Conservation (phyloP, 2,329 filamentous ascomycete genomes). For the Reticulascus tulasneorum region DNA sequence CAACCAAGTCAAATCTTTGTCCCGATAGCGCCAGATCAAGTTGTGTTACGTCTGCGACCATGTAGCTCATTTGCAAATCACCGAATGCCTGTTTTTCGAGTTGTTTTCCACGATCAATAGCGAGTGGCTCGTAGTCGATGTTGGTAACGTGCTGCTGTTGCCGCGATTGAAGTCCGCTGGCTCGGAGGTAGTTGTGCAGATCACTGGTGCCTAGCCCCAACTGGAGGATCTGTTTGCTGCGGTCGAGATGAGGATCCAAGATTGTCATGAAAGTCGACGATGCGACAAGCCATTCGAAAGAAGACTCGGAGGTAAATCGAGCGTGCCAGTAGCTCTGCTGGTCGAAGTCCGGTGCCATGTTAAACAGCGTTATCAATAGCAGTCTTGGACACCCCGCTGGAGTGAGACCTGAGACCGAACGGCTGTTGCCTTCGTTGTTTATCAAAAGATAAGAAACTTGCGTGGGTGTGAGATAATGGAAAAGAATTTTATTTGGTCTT, state of each 20-base stretch:
- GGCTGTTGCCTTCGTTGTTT: too few species aligned
- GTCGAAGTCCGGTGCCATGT: slow-evolving; percentile 34
- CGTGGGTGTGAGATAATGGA: too few species aligned
- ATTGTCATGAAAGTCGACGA: slow-evolving; percentile 37
- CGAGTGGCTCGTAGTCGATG: slow-evolving; percentile 46
- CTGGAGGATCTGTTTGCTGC: slow-evolving; percentile 35
- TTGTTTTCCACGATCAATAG: slow-evolving; percentile 36
- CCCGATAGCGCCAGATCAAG: slow-evolving; percentile 18
- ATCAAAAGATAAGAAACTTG: too few species aligned
- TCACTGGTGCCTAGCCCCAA: slow-evolving; percentile 48
- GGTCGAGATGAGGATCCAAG: slow-evolving; percentile 31
- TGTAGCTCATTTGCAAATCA: slow-evolving; percentile 38
- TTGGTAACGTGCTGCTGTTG: slow-evolving; percentile 42
- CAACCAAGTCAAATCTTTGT: slow-evolving; percentile 33
- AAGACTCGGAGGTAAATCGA: slow-evolving; percentile 39
- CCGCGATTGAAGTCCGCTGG: slow-evolving; percentile 35
- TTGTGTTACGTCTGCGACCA: slow-evolving; percentile 41
- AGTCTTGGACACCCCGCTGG: too few species aligned
- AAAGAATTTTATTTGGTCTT: too few species aligned
- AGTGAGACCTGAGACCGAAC: too few species aligned
- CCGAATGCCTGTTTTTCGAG: slow-evolving; percentile 38
- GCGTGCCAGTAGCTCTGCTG: slow-evolving; percentile 46
- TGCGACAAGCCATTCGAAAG: slow-evolving; percentile 45
- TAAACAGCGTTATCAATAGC: too few species aligned
- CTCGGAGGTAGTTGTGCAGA: slow-evolving; percentile 43